A percentile compares a stretch with the other conserved stretches of the same genome.
phyloP scores from a whole-genome alignment of 2,329 filamentous ascomycete species.

The Diaporthe australafricana region DNA sequence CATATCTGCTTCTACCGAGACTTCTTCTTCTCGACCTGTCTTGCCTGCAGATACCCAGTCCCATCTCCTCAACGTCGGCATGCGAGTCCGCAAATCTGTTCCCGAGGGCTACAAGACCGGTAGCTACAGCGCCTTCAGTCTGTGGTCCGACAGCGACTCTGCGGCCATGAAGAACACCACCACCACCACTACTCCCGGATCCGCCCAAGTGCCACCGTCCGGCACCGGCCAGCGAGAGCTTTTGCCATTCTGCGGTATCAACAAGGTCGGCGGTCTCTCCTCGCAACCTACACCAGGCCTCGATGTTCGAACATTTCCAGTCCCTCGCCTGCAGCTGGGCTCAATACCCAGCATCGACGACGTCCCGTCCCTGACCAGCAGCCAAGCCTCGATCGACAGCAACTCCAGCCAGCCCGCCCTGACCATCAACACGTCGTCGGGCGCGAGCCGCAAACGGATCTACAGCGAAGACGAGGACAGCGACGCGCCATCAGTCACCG shows the following conservation, averaged over 20 bases:
- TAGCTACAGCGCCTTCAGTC: conserved; percentile 60
- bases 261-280: conserved; percentile 78
- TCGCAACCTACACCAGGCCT: conserved; percentile 57
- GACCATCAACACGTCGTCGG: conserved; percentile 35
- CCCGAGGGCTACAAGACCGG: conserved; percentile 94
- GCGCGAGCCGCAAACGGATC: conserved; percentile 59
- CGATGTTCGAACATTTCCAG: conserved; percentile 15
- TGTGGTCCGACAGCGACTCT: conserved; percentile 57
- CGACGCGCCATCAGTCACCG: conserved; percentile 37
- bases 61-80: conserved; percentile 89
- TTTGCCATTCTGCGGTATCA: conserved; percentile 82
- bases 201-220: conserved; percentile 40
- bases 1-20: conserved; percentile 45
- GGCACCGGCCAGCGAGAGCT: conserved; percentile 67
- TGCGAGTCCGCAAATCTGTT: conserved; percentile 93
- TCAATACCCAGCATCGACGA: conserved; percentile 50
- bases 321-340: conserved; percentile 41
- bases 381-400: conserved; percentile 64
- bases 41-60: conserved; percentile 78
- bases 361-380: conserved; percentile 63
- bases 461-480: conserved; percentile 57
- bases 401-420: conserved; percentile 38
- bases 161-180: conserved; percentile 39
- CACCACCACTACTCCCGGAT: conserved; percentile 32
- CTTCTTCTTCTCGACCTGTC: conserved; percentile 46